phyloP scores from a whole-genome alignment of 1,284 basidiomycete genomes.

The Termitomyces sp. region DNA sequence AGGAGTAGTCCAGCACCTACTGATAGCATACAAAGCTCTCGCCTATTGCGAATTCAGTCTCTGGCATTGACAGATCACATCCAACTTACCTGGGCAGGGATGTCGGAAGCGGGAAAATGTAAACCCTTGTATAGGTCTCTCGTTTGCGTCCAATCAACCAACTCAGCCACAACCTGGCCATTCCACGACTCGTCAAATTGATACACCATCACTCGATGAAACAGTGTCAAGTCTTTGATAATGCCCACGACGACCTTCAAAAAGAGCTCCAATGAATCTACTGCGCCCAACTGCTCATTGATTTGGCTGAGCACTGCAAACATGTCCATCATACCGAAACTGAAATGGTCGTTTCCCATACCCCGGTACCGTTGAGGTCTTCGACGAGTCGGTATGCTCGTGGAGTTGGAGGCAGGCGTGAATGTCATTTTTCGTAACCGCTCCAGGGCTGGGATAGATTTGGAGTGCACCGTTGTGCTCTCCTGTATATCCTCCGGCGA shows the following conservation, averaged over 20 bases:
- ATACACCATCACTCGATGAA: constrained; percentile 86
- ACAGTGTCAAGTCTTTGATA: constrained; percentile 79
- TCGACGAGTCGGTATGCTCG: constrained; percentile 9
- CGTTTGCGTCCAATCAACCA: constrained; percentile 80
- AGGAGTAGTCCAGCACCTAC: constrained; percentile 25
- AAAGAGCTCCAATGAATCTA: constrained; percentile 68
- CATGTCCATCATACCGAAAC: constrained; percentile 73
- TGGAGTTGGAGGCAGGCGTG: constrained; percentile 9
- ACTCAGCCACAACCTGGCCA: constrained; percentile 77
- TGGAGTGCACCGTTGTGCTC: constrained; percentile 70
- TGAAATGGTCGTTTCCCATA: constrained; percentile 22
- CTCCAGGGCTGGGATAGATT: constrained; percentile 72
- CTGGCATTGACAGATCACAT: constrained; percentile 1
- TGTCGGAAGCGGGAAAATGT: constrained; percentile 62
- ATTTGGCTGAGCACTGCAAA: constrained; percentile 81
- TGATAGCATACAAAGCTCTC: constrained; percentile 42
- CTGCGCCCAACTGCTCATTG: constrained; percentile 77
- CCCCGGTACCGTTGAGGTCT: constrained; percentile 21
- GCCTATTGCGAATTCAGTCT: constrained; percentile 28
- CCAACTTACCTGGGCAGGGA: constrained; percentile 48
- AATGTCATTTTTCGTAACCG: constrained; percentile 51
- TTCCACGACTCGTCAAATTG: constrained; percentile 76
- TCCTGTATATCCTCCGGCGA: constrained; percentile 63
- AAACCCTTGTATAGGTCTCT: constrained; percentile 76
- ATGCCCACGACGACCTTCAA: constrained; percentile 78